These are phyloP conservation scores for Bacidia rubella DNA, from an alignment of 495 filamentous ascomycete species.

Conservation along the genomic window DNA sequence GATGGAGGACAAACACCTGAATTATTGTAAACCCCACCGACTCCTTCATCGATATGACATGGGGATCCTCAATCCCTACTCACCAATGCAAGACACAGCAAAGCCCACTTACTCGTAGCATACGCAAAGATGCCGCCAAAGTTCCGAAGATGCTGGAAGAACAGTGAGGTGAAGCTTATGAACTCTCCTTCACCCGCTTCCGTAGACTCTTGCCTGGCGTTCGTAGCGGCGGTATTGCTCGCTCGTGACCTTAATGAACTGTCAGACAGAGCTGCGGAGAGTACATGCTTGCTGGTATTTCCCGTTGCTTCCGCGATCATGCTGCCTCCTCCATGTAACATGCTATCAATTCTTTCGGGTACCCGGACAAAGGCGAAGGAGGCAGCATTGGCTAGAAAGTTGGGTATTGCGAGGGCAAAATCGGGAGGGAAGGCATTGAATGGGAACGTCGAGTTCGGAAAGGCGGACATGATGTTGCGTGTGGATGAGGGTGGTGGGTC, in stretches of 20 bases:
- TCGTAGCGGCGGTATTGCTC: slow-evolving; percentile 4
- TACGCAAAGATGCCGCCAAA: slow-evolving; percentile 86
- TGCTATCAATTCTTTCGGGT: slow-evolving; percentile 48
- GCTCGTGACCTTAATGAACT: slow-evolving; percentile 5
- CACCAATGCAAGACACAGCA: slow-evolving; percentile 69
- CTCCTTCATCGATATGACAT: neutral
- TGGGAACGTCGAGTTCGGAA: slow-evolving; percentile 12
- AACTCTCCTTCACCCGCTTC: slow-evolving; percentile 15
- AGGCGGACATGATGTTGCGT: slow-evolving; percentile 7
- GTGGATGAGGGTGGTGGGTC: slow-evolving; percentile 4
- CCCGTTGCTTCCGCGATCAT: slow-evolving; percentile 45
- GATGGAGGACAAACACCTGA: slow-evolving; percentile 69
- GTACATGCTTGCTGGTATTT: slow-evolving; percentile 23
- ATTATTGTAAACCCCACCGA: slow-evolving; percentile 7
- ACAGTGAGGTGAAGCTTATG: slow-evolving; percentile 9
- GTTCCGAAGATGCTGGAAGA: slow-evolving; percentile 34
- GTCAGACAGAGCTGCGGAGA: slow-evolving; percentile 23
- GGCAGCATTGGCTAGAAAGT: slow-evolving; percentile 50
- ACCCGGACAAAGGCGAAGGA: slow-evolving; percentile 41
- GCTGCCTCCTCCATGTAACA: slow-evolving; percentile 42
- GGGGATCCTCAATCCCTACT: slow-evolving; percentile 10
- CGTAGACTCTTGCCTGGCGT: slow-evolving; percentile 20
- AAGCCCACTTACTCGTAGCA: slow-evolving; percentile 84
- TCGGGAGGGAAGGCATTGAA: slow-evolving; percentile 29
- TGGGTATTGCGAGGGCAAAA: slow-evolving; percentile 44